phyloP scores from a whole-genome alignment of 495 filamentous ascomycete genomes.

The Stereocaulon alpinum region DNA sequence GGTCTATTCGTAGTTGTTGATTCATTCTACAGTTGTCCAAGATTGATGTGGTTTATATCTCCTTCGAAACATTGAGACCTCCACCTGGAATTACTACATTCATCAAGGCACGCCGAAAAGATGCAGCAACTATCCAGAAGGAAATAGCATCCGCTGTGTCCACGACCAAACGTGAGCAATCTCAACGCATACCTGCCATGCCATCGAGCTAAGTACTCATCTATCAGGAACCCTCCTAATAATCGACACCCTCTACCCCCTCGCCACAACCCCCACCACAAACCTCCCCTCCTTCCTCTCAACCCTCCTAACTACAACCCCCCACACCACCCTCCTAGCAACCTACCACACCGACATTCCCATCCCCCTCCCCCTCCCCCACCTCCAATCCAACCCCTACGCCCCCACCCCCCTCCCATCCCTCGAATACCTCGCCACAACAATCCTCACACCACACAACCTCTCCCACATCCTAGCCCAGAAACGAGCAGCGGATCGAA shows the following conservation, averaged over 20 bases:
- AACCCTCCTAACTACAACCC: slow-evolving; percentile 38
- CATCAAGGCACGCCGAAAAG: slow-evolving; percentile 51
- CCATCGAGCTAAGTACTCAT: neutral
- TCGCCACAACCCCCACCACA: slow-evolving; percentile 29
- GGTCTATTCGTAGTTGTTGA: neutral
- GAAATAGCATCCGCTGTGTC: slow-evolving; percentile 38
- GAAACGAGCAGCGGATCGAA: slow-evolving; percentile 59
- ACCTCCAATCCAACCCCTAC: slow-evolving; percentile 47
- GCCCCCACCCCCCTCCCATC: slow-evolving; percentile 52
- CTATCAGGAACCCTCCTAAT: slow-evolving; percentile 51
- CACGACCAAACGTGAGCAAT: slow-evolving; percentile 9
- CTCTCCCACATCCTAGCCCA: slow-evolving; percentile 58
- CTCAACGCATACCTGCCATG: neutral
- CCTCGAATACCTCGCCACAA: slow-evolving; percentile 57
- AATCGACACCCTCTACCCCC: slow-evolving; percentile 51
- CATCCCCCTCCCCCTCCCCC: slow-evolving; percentile 18
- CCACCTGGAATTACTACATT: slow-evolving; percentile 49
- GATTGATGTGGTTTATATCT: slow-evolving; percentile 59
- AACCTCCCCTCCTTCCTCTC: slow-evolving; percentile 45
- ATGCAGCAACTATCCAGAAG: slow-evolving; percentile 36
- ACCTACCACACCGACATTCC: slow-evolving; percentile 63
- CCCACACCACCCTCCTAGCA: slow-evolving; percentile 45
- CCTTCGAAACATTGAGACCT: slow-evolving; percentile 61
- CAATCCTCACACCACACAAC: slow-evolving; percentile 50
- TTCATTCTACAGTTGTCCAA: slow-evolving; percentile 35